phyloP scores from a whole-genome alignment of 2,329 filamentous ascomycete species.

The Cladophialophora bantiana region DNA sequence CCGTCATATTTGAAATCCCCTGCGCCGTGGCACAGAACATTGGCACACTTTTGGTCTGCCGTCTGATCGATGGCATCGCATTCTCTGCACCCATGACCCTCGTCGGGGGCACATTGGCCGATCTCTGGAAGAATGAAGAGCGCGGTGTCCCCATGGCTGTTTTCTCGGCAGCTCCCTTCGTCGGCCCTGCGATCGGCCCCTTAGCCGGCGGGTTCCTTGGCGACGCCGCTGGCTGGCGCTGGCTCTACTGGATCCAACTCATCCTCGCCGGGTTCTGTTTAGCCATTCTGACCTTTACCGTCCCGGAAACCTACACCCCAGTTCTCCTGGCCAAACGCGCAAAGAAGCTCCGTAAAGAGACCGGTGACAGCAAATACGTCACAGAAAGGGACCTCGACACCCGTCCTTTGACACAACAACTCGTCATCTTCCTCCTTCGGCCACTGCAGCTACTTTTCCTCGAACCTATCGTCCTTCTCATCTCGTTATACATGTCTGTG shows the following conservation, averaged over 20 bases:
- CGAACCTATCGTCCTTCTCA: conserved; percentile 84
- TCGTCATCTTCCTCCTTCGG: conserved; percentile 77
- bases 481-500: conserved; percentile 85
- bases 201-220: conserved; percentile 78
- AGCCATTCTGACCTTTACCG: conserved; percentile 82
- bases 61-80: conserved; percentile 80
- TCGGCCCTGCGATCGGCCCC: conserved; percentile 79
- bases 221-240: conserved; percentile 76
- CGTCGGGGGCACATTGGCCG: conserved; percentile 80
- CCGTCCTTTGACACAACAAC: conserved; percentile 70
- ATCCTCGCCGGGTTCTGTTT: conserved; percentile 75
- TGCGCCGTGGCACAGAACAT: conserved; percentile 80
- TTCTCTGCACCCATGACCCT: conserved; percentile 88
- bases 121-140: conserved; percentile 85
- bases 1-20: conserved; percentile 80
- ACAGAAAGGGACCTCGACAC: conserved; percentile 82
- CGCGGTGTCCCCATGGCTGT: conserved; percentile 86
- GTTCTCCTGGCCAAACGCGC: conserved; percentile 76
- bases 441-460: conserved; percentile 85
- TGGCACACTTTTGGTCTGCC: conserved; percentile 75
- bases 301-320: conserved; percentile 87
- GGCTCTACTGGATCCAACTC: conserved; percentile 86
- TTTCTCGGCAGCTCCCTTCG: conserved; percentile 81
- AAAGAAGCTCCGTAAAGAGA: conserved; percentile 72
- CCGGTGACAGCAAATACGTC: conserved; percentile 71